Evolutionary conservation across 2,329 filamentous ascomycete genomes (phyloP), one percentile per base, ranked within the genome.

Genomic region (Metarhizium guizhouense): DNA sequence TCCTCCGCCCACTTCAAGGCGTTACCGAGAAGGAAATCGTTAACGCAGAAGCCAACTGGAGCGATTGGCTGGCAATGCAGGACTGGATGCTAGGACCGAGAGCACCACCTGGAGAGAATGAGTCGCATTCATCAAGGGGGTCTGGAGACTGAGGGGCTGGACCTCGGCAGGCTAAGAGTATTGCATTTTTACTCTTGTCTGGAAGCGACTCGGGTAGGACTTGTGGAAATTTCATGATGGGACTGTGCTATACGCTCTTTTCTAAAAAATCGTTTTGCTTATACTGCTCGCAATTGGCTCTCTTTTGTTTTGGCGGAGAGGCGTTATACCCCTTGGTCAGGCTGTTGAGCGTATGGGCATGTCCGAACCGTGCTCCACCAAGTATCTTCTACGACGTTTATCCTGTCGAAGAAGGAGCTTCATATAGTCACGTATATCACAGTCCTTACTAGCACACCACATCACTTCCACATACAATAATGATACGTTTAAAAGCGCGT

Each of bases 61-160:
- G 90, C 67, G 86, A 93, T 65, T 97, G 93, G 93, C 75, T 96
- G 36, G 90, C 90, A 13, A 95, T 96, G 90, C 90, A 96, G 70
- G 93, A 96, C 70, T 97, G 93, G 93, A 95, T 96, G 91, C 76
- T 96, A n/a, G 92, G 92, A 2, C 88, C 89, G 1, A 76, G 89
- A 58, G 86, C 86, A 36, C 88, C 87, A 36, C 55, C 56, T 3
- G 60, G 65, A n/a, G 63, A 64, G 30, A 61, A 60, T 16, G 62
- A 68, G 45, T 65, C 29, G 59, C 62, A 38, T 20, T 47, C 42
- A 11, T 25, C 29, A 18, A 45, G 40, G n/a, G 8, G 10, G 11
- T 49, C 52, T 11, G 20, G 52, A 47, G 32, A 54, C 20, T 25
- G 25, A 29, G 5, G 32, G 36, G 36, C 50, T 13, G 25, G 10